Evolutionary conservation across 352 stramenopile species (phyloP), one percentile per base, ranked within the genome.

Genomic region (Thraustochytrium sp.): DNA sequence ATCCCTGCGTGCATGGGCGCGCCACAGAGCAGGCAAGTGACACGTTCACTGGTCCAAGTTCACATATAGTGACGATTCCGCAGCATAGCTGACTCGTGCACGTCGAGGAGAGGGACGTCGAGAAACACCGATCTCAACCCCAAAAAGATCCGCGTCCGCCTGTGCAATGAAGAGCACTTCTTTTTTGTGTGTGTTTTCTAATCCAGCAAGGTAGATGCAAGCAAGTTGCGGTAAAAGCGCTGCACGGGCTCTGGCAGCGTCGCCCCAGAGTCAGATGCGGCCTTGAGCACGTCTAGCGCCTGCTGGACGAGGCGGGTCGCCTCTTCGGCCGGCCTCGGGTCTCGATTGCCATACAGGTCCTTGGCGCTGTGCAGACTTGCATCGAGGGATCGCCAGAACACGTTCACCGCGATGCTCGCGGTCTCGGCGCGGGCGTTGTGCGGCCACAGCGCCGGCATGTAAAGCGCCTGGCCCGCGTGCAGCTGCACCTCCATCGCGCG

Each of bases 301-400:
- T 48, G 16, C 21, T 49, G 36, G 8, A 83, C 55, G 2, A 84
- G 56, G 9, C 26, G 13, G 13, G 63, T 9, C 3, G 68, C 68
- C 31, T 31, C 3, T 44, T 80, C 68, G 21, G 51, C 68, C 16
- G 5, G 75, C 31, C 53, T 29, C 1, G 75, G 75, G 46, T 84
- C 75, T 11, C 61, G 75, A 61, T 84, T 84, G 5, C 75, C 75
- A 38, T 76, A 84, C 18, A 84, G 42, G 44, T 84, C 75, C 61
- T 84, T 84, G 29, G 40, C 34, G 11, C 55, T 34, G 49, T 76
- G 84, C 53, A 61, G 46, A 18, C 23, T 18, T 21, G 53, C 16
- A 38, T 37, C 40, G 13, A 84, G 36, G 59, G 40, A 48, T 40
- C 42, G 53, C 55, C 55, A 84, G 38, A 84, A 84, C 44, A 84